Evolutionary conservation across 1,284 basidiomycete genomes (phyloP).

Genomic region (Moesziomyces sp.): DNA sequence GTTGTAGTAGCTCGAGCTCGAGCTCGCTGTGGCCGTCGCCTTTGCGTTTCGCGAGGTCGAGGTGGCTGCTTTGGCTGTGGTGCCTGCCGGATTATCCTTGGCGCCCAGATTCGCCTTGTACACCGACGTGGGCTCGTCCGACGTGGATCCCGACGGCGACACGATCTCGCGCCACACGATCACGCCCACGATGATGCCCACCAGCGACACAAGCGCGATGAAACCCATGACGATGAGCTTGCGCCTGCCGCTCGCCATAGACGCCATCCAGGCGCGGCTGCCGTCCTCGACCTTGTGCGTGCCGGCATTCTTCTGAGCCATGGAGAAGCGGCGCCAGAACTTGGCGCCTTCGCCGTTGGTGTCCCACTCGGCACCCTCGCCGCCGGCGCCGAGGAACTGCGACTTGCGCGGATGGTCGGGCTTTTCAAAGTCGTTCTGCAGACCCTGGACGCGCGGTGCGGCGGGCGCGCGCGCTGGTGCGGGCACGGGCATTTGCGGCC

Average conservation of each 20-base stretch:
- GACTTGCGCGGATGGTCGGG: slow-evolving; percentile 54
- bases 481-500: slow-evolving; percentile 37
- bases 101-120: slow-evolving; percentile 49
- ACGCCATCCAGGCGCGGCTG: slow-evolving; percentile 34
- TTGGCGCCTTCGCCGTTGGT: slow-evolving; percentile 54
- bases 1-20: slow-evolving; percentile 9
- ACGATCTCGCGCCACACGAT: slow-evolving; percentile 60
- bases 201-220: slow-evolving; percentile 30
- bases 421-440: slow-evolving; percentile 52
- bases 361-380: slow-evolving; percentile 61
- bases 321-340: slow-evolving; percentile 60
- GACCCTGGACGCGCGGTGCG: slow-evolving; percentile 46
- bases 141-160: slow-evolving; percentile 21
- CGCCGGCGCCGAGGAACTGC: slow-evolving; percentile 54
- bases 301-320: slow-evolving; percentile 51
- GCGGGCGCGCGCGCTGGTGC: slow-evolving; percentile 20
- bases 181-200: slow-evolving; percentile 55
- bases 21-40: slow-evolving; percentile 13
- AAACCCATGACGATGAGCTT: slow-evolving; percentile 51
- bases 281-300: slow-evolving; percentile 38
- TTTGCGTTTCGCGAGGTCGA: neutral
- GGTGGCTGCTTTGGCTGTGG: neutral
- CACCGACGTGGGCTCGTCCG: slow-evolving; percentile 24
- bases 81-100: neutral
- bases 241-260: slow-evolving; percentile 29